phyloP scores from a whole-genome alignment of 768 basidiomycete species.

The Chalciporus piperatus region DNA sequence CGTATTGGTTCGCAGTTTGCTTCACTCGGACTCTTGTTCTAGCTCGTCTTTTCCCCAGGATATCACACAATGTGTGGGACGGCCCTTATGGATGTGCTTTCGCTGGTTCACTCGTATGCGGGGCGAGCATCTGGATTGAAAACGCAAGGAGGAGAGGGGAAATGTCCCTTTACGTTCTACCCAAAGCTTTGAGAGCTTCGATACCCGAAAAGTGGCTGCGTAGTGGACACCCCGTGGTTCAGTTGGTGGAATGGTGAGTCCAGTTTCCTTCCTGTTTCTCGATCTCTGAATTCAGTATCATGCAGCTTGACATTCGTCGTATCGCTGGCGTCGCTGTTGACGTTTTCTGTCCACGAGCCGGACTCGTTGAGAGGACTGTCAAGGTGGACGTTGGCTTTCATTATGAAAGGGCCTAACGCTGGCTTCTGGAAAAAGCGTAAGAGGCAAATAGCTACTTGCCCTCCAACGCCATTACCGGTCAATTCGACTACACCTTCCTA shows the following conservation, averaged over 20 bases:
- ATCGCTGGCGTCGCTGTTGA: constrained; percentile 64
- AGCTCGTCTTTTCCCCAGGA: constrained; percentile 58
- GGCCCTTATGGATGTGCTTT: constrained; percentile 69
- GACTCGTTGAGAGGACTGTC: constrained; percentile 70
- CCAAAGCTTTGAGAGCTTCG: constrained; percentile 62
- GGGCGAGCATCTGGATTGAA: constrained; percentile 77
- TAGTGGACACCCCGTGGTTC: constrained; percentile 39
- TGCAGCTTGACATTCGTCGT: constrained; percentile 56
- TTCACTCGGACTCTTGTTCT: constrained; percentile 62
- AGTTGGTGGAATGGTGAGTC: constrained; percentile 53
- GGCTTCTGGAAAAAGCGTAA: constrained; percentile 48
- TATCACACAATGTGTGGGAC: constrained; percentile 81
- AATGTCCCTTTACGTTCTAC: constrained; percentile 77
- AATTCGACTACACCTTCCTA: not conserved
- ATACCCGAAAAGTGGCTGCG: constrained; percentile 55
- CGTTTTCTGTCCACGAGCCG: constrained; percentile 58
- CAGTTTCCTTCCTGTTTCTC: not conserved
- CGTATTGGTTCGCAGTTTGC: constrained; percentile 72
- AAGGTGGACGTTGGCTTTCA: constrained; percentile 66
- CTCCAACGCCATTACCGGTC: constrained; percentile 8
- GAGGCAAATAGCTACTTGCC: constrained; percentile 7
- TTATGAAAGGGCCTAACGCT: constrained; percentile 58
- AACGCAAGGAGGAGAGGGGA: constrained; percentile 69
- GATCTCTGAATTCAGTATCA: constrained; percentile 9
- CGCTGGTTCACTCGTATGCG: constrained; percentile 66